Percentiles rank a stretch among this genome's conserved stretches.
phyloP scores from a whole-genome alignment of 192 early-diverging fungal genomes.

The Coemansia sp. region DNA sequence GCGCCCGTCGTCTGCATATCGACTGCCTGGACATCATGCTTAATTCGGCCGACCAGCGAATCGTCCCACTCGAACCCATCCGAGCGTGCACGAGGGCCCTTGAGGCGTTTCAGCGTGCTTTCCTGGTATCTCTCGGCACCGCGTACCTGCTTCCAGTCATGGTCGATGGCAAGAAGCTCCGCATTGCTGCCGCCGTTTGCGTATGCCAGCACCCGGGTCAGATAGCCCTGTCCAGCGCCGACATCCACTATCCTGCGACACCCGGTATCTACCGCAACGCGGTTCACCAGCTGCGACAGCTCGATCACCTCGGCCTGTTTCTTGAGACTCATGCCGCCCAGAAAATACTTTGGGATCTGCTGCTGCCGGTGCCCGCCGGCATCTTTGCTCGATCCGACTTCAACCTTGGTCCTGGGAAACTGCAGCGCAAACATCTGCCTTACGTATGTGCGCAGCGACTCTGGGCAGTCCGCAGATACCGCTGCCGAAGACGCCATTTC shows the following conservation, averaged over 20 bases:
- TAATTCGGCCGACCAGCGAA: constrained; percentile 12
- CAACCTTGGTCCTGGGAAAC: constrained; percentile 19
- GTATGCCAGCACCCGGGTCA: constrained; percentile 49
- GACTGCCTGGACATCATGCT: constrained; percentile 25
- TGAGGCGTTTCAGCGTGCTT: constrained; percentile 24
- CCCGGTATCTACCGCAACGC: constrained; percentile 13
- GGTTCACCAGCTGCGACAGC: constrained; percentile 31
- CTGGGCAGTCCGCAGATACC: constrained; percentile 14
- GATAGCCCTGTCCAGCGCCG: constrained; percentile 50
- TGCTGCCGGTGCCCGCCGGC: background rate
- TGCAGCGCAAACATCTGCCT: constrained; percentile 27
- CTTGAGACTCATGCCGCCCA: constrained; percentile 48
- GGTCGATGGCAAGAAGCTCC: constrained; percentile 40
- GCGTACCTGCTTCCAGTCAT: constrained; percentile 28
- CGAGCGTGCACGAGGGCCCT: constrained; percentile 12
- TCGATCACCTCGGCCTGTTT: constrained; percentile 45
- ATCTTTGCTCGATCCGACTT: background rate
- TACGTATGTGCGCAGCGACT: constrained; percentile 30
- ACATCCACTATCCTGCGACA: constrained; percentile 39
- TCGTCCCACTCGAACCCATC: constrained; percentile 31
- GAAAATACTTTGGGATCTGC: constrained; percentile 22
- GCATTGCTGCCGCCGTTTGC: constrained; percentile 7
- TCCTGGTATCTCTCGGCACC: constrained; percentile 34
- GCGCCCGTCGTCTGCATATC: constrained; percentile 17
- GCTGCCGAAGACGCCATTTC: constrained; percentile 28